Base-by-base conservation (phyloP, 75 land plant species). In the Isoetes taiwanensis region DNA sequence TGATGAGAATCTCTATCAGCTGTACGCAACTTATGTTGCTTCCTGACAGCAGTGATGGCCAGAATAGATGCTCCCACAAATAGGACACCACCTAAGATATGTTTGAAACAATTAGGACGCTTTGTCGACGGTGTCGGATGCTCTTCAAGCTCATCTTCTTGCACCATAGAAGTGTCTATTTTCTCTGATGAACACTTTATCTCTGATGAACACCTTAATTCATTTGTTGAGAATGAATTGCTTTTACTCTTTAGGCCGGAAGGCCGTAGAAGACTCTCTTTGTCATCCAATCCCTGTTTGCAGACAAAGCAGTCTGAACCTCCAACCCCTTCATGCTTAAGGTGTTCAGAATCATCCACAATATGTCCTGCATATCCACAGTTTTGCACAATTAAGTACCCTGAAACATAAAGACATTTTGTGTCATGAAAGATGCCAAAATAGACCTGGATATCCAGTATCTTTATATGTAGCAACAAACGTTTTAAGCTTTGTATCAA, bases 271-370 rank as follows among this genome's bases (percentile, higher is more conserved):
- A 37, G 9, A 14, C 9, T 14, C 9, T 37, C 12, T 23, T 46
- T 46, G 50, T 46, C 50, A 3, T 19, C n/a, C 50, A 46, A 4
- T 5, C 50, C 50, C 16, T 46, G 16, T 5, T 16, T 3, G 50
- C 50, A 46, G 8, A 46, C 50, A 8, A 46, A 19, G 50, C 50
- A 46, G 50, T 46, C 50, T 5, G 50, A 46, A n/a, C 50, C 16
- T 19, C 23, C 50, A 8, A 19, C 50, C 38, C 38, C 38, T n/a
- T 46, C 23, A 37, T 37, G 14, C 39, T 37, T 37, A 37, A 37
- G 9, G 14, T 37, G 9, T 37, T 37, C 9, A 37, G 14, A 9
- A 37, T 37, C 14, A 37, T 37, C 9, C 14, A 14, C 9, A 9
- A 37, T 37, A 9, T 9, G 39, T 37, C 39, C 9, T 37, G 39